Conservation (phyloP, 495 filamentous ascomycete genomes). For the Trichoderma erinaceum region DNA sequence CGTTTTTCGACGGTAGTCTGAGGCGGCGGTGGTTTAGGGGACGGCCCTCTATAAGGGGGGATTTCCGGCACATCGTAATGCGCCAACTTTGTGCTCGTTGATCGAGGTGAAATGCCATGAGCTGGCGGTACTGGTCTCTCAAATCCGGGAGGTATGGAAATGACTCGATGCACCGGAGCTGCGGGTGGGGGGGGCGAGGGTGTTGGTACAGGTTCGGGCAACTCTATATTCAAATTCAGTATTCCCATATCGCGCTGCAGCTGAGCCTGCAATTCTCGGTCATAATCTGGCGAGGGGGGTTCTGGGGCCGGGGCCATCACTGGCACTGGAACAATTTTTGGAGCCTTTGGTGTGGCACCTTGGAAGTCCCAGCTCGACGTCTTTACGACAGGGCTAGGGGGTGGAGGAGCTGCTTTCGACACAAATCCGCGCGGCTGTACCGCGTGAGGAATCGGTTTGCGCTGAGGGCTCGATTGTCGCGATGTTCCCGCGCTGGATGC, state of each 20-base stretch:
- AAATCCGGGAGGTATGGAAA: neutral
- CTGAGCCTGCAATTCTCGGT: conserved; percentile 53
- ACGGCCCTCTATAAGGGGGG: conserved; percentile 44
- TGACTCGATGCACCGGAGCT: neutral
- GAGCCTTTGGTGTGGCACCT: conserved; percentile 36
- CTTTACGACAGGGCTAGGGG: conserved; percentile 53
- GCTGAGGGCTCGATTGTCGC: conserved; percentile 51
- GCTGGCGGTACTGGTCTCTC: conserved; percentile 11
- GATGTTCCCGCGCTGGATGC: conserved; percentile 26
- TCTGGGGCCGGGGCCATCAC: conserved; percentile 19
- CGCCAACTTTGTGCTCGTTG: conserved; percentile 26
- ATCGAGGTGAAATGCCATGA: conserved; percentile 16
- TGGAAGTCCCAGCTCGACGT: conserved; percentile 23
- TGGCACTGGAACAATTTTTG: neutral
- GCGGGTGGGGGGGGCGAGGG: neutral
- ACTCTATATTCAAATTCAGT: conserved; percentile 31
- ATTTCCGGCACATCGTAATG: conserved; percentile 47
- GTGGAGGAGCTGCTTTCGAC: conserved; percentile 19
- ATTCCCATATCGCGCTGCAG: conserved; percentile 54
- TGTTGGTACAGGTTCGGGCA: neutral
- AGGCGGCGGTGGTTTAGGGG: neutral
- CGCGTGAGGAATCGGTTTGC: conserved; percentile 43
- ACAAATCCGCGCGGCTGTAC: neutral
- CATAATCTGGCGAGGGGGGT: conserved; percentile 50
- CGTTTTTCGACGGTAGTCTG: conserved; percentile 1